Percentiles rank a stretch among this genome's conserved stretches.
These are phyloP conservation scores for Stephania yunnanensis DNA, from an alignment of 164 flowering plant genomes.

Conservation along the genomic window DNA sequence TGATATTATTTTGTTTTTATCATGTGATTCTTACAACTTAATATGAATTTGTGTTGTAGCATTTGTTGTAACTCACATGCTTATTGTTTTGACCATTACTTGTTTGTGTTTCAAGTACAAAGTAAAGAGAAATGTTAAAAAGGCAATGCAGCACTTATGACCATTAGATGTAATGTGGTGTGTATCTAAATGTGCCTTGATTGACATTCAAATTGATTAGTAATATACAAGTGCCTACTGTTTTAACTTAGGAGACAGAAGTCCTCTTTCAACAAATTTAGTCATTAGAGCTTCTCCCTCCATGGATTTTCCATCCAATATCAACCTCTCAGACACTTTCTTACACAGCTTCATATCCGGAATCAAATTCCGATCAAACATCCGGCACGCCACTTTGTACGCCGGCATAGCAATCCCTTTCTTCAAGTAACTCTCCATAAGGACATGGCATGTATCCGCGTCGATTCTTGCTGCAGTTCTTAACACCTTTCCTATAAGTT, in stretches of 20 bases:
- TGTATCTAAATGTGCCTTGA: too few relatives aligned
- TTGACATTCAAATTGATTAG: too few relatives aligned
- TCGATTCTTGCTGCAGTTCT: constrained; percentile 63
- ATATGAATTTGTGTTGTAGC: too few relatives aligned
- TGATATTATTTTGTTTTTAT: too few relatives aligned
- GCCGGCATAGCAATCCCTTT: constrained; percentile 51
- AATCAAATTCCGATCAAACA: constrained; percentile 74
- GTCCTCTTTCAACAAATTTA: constrained; percentile 73
- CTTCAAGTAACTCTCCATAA: constrained; percentile 59
- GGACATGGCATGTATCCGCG: constrained; percentile 64
- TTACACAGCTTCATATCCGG: constrained; percentile 76
- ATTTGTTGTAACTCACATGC: too few relatives aligned
- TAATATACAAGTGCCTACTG: background rate
- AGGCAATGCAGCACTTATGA: too few relatives aligned
- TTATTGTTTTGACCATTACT: too few relatives aligned
- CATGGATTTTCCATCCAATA: constrained; percentile 38
- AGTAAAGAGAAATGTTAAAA: too few relatives aligned
- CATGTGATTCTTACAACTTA: too few relatives aligned
- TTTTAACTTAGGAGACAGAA: constrained; percentile 24
- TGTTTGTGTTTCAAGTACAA: too few relatives aligned
- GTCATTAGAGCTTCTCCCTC: constrained; percentile 78
- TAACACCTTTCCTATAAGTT: constrained; percentile 58
- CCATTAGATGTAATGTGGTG: too few relatives aligned
- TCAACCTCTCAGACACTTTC: constrained; percentile 52
- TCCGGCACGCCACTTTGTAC: constrained; percentile 74